Evolutionary conservation across 2,329 filamentous ascomycete genomes (phyloP).

Genomic region (Botrytis squamosa): DNA sequence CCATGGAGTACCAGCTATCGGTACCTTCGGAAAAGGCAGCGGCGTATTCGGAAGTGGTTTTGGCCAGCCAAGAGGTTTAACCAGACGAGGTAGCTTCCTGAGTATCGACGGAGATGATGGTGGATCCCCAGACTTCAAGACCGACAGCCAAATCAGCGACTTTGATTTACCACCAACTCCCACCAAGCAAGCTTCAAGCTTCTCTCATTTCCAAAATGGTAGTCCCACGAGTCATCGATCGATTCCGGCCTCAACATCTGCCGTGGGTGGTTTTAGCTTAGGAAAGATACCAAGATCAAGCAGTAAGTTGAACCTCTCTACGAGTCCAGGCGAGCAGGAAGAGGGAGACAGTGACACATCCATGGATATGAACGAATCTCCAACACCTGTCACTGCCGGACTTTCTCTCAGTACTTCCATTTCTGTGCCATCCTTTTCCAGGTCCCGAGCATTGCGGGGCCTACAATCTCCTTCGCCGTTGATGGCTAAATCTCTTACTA

Average conservation of each 20-base stretch:
- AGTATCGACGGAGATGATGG: constrained; percentile 70
- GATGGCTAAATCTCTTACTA: constrained; percentile 34
- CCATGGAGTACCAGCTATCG: constrained; percentile 46
- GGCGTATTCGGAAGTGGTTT: constrained; percentile 61
- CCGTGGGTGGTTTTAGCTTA: constrained; percentile 31
- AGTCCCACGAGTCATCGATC: constrained; percentile 37
- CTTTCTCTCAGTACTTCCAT: constrained; percentile 39
- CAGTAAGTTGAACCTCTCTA: constrained; percentile 41
- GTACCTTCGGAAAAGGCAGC: constrained; percentile 53
- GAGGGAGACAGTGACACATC: constrained; percentile 36
- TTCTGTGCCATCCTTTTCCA: constrained; percentile 44
- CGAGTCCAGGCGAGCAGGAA: constrained; percentile 32
- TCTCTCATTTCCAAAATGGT: constrained; percentile 29
- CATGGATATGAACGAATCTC: constrained; percentile 37
- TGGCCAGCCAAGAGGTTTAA: constrained; percentile 43
- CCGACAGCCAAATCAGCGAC: constrained; percentile 61
- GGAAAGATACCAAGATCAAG: constrained; percentile 37
- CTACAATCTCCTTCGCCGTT: constrained; percentile 33
- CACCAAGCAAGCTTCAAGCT: constrained; percentile 65
- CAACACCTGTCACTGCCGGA: constrained; percentile 40
- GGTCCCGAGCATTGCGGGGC: constrained; percentile 40
- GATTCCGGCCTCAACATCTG: constrained; percentile 32
- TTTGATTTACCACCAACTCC: constrained; percentile 87
- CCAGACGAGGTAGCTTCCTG: constrained; percentile 64
- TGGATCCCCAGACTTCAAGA: constrained; percentile 54